Percentiles rank a stretch among this genome's conserved stretches.
phyloP scores from a whole-genome alignment of 345 rosid genomes.

The Hypericum androsaemum region DNA sequence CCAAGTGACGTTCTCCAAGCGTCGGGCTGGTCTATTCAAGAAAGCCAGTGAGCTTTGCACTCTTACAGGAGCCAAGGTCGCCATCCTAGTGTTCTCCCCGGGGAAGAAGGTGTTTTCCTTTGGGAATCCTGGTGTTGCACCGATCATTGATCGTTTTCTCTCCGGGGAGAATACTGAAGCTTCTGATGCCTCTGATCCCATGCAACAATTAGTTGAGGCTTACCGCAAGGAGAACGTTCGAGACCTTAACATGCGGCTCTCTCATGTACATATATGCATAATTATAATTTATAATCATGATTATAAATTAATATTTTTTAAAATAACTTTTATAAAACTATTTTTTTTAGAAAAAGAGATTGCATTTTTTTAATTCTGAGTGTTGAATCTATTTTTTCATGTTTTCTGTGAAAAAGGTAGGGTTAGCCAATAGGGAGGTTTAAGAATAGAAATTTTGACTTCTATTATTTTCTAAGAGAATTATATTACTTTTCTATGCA shows the following conservation, averaged over 20 bases:
- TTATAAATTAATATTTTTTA: no score
- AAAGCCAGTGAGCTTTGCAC: constrained; percentile 22
- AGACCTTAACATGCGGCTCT: constrained; percentile 38
- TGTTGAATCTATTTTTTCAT: no score
- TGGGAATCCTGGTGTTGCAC: constrained; percentile 15
- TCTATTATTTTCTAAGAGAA: no score
- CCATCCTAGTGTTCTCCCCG: constrained; percentile 18
- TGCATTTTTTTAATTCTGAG: no score
- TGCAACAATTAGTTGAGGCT: constrained; percentile 32
- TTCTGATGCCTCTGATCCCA: constrained; percentile 16
- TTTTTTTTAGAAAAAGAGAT: no score
- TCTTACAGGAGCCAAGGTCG: constrained; percentile 18
- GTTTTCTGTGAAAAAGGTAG: no score
- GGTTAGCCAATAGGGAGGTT: no score
- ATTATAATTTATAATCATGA: background rate
- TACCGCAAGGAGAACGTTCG: constrained; percentile 30
- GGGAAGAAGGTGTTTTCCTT: constrained; percentile 20
- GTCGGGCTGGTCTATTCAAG: constrained; percentile 19
- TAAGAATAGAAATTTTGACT: no score
- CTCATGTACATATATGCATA: constrained; percentile 14
- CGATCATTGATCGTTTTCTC: constrained; percentile 16
- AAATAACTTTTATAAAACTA: no score
- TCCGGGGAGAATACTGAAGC: constrained; percentile 3
- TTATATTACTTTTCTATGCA: no score
- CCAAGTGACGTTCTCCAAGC: constrained; percentile 20